Evolutionary conservation across 306 rosid genomes (phyloP).

Genomic region (Cicer chorassanicum): DNA sequence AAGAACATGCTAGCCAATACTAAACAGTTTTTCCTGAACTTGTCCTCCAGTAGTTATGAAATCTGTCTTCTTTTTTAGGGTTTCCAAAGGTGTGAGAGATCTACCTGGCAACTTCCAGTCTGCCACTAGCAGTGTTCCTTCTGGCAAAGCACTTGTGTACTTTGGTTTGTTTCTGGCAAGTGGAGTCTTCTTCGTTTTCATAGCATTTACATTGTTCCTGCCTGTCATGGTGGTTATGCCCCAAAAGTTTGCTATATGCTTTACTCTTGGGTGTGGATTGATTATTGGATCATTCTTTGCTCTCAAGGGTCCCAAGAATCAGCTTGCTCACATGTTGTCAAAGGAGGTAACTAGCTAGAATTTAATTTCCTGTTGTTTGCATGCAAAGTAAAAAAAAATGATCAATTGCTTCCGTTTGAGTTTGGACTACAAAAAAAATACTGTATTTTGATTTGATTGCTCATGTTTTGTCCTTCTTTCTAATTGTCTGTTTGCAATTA

Average conservation of each 20-base stretch:
- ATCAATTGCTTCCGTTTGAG: slow-evolving; percentile 24
- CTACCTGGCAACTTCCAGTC: slow-evolving; percentile 87
- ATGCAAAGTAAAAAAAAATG: background rate
- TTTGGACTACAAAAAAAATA: slow-evolving; percentile 4
- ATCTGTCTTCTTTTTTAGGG: slow-evolving; percentile 56
- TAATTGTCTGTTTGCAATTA: slow-evolving; percentile 31
- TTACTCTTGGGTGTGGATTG: slow-evolving; percentile 95
- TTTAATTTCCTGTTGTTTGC: slow-evolving; percentile 25
- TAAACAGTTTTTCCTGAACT: slow-evolving; percentile 35
- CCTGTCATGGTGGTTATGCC: slow-evolving; percentile 99
- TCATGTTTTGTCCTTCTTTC: slow-evolving; percentile 15
- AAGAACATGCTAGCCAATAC: slow-evolving; percentile 37
- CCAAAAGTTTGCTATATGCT: slow-evolving; percentile 96
- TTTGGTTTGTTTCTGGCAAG: slow-evolving; percentile 87
- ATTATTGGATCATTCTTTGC: slow-evolving; percentile 95
- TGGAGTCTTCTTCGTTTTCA: slow-evolving; percentile 91
- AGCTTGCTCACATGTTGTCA: slow-evolving; percentile 87
- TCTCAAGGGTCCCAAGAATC: slow-evolving; percentile 88
- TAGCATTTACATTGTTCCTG: slow-evolving; percentile 92
- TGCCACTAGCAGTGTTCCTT: slow-evolving; percentile 87
- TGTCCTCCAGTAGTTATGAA: slow-evolving; percentile 28
- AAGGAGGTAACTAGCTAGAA: slow-evolving; percentile 68
- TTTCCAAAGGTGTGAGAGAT: slow-evolving; percentile 96
- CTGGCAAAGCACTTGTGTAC: slow-evolving; percentile 92
- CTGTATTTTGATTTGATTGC: slow-evolving; percentile 33